Percentiles rank a stretch among this genome's conserved stretches.
Conservation (phyloP, 1,284 basidiomycete species). For the Ganoderma resinaceum region DNA sequence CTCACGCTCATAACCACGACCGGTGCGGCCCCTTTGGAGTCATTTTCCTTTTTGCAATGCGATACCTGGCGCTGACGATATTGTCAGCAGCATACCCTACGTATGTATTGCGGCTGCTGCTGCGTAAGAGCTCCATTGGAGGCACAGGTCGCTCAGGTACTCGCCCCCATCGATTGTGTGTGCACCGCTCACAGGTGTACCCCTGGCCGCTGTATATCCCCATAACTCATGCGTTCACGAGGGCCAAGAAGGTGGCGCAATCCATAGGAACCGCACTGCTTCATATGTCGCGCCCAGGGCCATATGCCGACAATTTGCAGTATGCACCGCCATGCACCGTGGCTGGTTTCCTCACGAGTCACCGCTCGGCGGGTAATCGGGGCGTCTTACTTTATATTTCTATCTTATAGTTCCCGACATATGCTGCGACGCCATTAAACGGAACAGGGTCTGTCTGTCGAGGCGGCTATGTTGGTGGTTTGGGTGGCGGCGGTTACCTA, state of each 20-base stretch:
- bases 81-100: neutral
- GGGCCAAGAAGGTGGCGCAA: neutral
- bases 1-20: constrained; percentile 20
- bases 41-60: neutral
- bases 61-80: neutral
- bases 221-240: neutral
- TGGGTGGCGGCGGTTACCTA: neutral
- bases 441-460: neutral
- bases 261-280: neutral
- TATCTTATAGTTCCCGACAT: neutral
- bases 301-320: neutral
- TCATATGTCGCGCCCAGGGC: neutral
- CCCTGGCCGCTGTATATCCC: neutral
- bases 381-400: neutral
- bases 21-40: neutral
- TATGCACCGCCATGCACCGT: neutral
- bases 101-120: neutral
- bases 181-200: neutral
- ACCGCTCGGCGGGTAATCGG: neutral
- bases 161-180: neutral
- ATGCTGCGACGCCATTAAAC: neutral
- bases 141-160: neutral
- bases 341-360: too few species aligned
- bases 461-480: neutral
- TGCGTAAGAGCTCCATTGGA: neutral